These are phyloP conservation scores for Phytophthora multivora DNA, from an alignment of 352 stramenopile genomes.

Conservation along the genomic window DNA sequence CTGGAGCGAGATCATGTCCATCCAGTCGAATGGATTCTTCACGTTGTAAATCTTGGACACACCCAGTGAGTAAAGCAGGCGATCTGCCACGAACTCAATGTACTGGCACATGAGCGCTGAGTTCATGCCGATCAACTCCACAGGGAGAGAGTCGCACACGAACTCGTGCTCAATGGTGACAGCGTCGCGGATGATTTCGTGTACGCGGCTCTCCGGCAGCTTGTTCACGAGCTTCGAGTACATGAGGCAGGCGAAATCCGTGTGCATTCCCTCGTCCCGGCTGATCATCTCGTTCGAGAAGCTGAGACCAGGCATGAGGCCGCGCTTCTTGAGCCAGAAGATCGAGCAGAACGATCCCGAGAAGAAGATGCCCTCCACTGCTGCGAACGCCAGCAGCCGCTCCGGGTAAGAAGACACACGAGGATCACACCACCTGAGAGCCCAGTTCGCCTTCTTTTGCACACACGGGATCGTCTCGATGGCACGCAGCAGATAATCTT, in stretches of 20 bases:
- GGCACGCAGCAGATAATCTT: constrained; percentile 94
- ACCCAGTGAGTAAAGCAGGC: constrained; percentile 93
- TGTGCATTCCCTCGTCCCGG: constrained; percentile 99
- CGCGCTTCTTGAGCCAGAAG: constrained; percentile 99
- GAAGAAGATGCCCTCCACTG: constrained; percentile 99
- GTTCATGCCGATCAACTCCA: constrained; percentile 99
- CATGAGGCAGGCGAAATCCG: constrained; percentile 98
- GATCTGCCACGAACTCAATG: constrained; percentile 99
- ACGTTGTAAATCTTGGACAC: constrained; percentile 93
- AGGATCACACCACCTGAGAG: constrained; percentile 95
- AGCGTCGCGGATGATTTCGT: constrained; percentile 95
- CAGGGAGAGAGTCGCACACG: constrained; percentile 95
- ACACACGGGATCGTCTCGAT: constrained; percentile 98
- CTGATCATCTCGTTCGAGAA: constrained; percentile 99
- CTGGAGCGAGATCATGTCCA: constrained; percentile 99
- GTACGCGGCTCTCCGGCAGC: constrained; percentile 89
- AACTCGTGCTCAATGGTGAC: constrained; percentile 99
- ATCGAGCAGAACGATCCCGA: constrained; percentile 98
- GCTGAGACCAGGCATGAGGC: constrained; percentile 97
- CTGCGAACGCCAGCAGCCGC: constrained; percentile 96
- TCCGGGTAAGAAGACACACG: constrained; percentile 94
- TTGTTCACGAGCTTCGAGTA: constrained; percentile 98
- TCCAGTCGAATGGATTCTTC: constrained; percentile 98
- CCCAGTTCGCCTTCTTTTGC: constrained; percentile 97
- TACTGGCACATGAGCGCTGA: constrained; percentile 97